Conservation (phyloP, 345 rosid genomes). For the Salix viminalis region DNA sequence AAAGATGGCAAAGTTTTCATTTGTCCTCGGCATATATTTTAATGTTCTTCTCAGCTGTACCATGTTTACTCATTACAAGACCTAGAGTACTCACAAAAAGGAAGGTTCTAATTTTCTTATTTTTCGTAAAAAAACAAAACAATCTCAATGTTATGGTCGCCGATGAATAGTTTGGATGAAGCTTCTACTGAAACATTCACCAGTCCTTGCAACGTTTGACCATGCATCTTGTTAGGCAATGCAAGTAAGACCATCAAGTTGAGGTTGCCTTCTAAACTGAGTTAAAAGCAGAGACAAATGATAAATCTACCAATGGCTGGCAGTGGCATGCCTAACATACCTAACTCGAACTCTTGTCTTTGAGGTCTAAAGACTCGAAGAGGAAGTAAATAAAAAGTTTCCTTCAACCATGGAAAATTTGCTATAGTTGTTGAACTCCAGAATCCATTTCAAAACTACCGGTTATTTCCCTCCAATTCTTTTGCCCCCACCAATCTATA, state of each 20-base stretch:
- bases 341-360: slow-evolving; percentile 11
- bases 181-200: not conserved
- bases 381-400: slow-evolving; percentile 2
- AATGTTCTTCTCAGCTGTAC: not conserved
- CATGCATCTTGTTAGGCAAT: not conserved
- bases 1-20: not conserved
- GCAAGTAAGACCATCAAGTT: not conserved
- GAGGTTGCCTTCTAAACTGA: not conserved
- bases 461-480: slow-evolving; percentile 12
- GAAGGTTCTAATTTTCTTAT: not conserved
- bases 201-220: not conserved
- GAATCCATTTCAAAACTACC: slow-evolving; percentile 34
- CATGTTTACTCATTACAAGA: not conserved
- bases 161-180: not conserved
- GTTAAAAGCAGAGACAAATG: not conserved
- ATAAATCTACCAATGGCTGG: not conserved
- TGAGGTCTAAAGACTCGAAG: not conserved
- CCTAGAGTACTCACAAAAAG: not conserved
- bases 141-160: not conserved
- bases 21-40: not conserved
- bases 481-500: slow-evolving; percentile 16
- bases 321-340: slow-evolving; percentile 20
- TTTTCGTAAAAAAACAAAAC: too few species aligned
- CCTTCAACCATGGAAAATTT: slow-evolving; percentile 10
- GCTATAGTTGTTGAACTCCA: slow-evolving; percentile 43